These are phyloP conservation scores for Triglochin maritima DNA, from an alignment of 106 monocot species.

Conservation along the genomic window DNA sequence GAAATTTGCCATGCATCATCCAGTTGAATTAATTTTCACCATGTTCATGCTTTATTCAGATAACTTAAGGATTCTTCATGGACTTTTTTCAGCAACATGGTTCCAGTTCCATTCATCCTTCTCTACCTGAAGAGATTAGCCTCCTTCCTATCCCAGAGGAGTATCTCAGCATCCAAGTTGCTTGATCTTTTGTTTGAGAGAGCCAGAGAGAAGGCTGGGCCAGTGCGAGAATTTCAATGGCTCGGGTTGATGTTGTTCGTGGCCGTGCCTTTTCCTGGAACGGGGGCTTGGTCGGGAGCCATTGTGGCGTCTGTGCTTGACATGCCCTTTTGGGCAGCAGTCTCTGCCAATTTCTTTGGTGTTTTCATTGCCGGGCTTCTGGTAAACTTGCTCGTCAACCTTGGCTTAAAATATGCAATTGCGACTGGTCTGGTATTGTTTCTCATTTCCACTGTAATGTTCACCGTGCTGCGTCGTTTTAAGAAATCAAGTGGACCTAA, in stretches of 20 bases:
- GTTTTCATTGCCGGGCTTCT: constrained; percentile 81
- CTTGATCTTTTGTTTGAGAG: constrained; percentile 56
- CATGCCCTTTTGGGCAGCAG: constrained; percentile 84
- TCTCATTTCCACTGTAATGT: constrained; percentile 69
- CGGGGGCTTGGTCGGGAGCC: constrained; percentile 93
- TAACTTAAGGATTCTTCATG: too few relatives aligned
- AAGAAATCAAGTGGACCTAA: constrained; percentile 11
- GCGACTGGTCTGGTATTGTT: constrained; percentile 50
- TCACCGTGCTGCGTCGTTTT: constrained; percentile 48
- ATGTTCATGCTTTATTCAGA: too few relatives aligned
- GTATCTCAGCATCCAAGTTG: constrained; percentile 27
- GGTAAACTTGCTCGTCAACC: constrained; percentile 90
- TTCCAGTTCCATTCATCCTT: constrained; percentile 83
- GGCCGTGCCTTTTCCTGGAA: constrained; percentile 89
- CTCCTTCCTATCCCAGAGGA: constrained; percentile 39
- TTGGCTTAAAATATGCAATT: constrained; percentile 75
- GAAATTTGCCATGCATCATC: too few relatives aligned
- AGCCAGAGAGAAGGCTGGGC: constrained; percentile 79
- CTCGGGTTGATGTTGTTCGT: constrained; percentile 93
- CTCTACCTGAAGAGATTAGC: constrained; percentile 70
- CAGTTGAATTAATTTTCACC: too few relatives aligned
- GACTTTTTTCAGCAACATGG: constrained; percentile 56
- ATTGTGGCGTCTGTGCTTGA: constrained; percentile 68
- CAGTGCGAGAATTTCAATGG: constrained; percentile 90
- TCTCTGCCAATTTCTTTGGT: constrained; percentile 81